Percentiles rank a stretch among this genome's conserved stretches.
These are phyloP conservation scores for Stentor coeruleus DNA, from an alignment of 73 alveolate genomes.

Conservation along the genomic window DNA sequence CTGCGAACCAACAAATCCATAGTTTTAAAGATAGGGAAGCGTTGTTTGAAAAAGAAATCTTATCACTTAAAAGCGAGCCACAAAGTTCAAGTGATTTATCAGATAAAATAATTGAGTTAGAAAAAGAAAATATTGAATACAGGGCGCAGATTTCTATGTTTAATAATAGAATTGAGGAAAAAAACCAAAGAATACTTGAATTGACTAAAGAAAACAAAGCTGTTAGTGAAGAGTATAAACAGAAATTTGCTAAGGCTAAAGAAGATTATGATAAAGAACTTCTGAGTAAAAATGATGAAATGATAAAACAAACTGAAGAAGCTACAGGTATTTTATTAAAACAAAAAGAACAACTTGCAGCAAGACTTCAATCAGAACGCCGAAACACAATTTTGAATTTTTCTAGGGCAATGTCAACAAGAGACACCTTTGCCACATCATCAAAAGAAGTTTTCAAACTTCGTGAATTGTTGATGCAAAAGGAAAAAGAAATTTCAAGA, in stretches of 20 bases:
- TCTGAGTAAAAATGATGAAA: background rate
- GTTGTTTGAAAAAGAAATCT: background rate
- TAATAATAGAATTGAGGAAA: background rate
- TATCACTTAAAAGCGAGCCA: background rate
- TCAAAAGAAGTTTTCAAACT: background rate
- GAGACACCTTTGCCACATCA: background rate
- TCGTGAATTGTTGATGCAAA: background rate
- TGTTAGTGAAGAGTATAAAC: background rate
- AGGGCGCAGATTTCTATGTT: background rate
- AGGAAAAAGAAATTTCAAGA: background rate
- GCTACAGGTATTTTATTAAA: background rate
- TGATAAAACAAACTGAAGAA: conserved; percentile 13
- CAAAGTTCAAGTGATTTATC: background rate
- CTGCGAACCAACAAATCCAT: background rate
- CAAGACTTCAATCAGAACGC: background rate
- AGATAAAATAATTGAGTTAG: background rate
- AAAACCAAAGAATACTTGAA: background rate
- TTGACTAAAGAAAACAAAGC: background rate
- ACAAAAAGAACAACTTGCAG: background rate
- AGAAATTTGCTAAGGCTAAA: background rate
- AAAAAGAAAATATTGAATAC: background rate
- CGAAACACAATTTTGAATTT: background rate
- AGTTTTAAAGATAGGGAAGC: background rate
- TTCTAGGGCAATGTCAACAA: background rate
- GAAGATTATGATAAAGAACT: background rate